phyloP scores from a whole-genome alignment of 2,329 filamentous ascomycete species.

The Chaetomium sp. region DNA sequence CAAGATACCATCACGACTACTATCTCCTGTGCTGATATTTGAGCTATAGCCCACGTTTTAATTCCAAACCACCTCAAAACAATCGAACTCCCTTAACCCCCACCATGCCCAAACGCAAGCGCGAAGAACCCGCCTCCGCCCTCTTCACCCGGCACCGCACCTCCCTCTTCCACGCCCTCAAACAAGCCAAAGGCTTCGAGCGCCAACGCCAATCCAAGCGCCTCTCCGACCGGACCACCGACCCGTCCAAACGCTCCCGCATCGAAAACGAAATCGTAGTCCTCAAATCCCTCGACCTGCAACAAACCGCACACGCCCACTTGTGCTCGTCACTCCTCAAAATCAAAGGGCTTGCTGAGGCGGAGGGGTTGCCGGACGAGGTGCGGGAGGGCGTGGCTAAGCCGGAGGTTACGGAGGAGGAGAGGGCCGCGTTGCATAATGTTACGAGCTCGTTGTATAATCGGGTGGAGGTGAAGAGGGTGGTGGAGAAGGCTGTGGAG shows the following conservation, averaged over 20 bases:
- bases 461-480: constrained; percentile 43
- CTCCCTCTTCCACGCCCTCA: constrained; percentile 60
- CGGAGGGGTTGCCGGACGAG: constrained; percentile 43
- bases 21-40: not conserved
- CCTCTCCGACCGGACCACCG: constrained; percentile 41
- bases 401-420: constrained; percentile 46
- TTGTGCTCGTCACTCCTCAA: constrained; percentile 49
- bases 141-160: constrained; percentile 51
- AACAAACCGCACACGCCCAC: constrained; percentile 51
- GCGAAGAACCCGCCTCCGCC: constrained; percentile 39
- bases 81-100: not conserved
- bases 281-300: constrained; percentile 53
- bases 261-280: constrained; percentile 56
- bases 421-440: constrained; percentile 47
- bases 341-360: constrained; percentile 46
- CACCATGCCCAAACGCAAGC: constrained; percentile 54
- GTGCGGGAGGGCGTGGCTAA: constrained; percentile 43
- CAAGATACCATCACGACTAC: not conserved
- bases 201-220: constrained; percentile 66
- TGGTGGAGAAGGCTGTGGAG: constrained; percentile 42
- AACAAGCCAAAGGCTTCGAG: constrained; percentile 69
- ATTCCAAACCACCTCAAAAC: not conserved
- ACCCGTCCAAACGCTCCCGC: constrained; percentile 46
- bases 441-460: constrained; percentile 54
- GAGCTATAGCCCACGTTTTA: not conserved